A percentile compares a stretch with the other conserved stretches of the same genome.
Conservation (phyloP, 2,329 filamentous ascomycete species). For the Sporothrix inflata region DNA sequence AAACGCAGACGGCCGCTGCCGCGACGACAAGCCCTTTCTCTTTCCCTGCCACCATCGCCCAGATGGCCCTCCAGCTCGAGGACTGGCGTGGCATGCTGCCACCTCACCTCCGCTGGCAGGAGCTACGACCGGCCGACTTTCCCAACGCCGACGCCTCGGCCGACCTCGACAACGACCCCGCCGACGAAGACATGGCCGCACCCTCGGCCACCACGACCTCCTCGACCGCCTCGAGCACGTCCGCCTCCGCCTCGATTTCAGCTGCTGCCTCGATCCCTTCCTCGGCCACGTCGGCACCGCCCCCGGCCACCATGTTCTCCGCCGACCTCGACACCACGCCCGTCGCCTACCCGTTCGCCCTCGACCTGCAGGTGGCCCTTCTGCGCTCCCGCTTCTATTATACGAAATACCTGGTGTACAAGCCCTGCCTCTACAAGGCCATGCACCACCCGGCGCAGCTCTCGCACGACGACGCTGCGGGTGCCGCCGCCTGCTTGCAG, state of each 20-base stretch:
- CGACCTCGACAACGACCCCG: not conserved
- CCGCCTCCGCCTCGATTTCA: conserved; percentile 29
- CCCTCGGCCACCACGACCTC: not conserved
- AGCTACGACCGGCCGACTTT: conserved; percentile 52
- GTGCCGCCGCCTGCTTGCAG: conserved; percentile 60
- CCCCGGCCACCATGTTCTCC: conserved; percentile 47
- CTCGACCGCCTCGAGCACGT: not conserved
- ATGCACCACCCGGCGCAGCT: conserved; percentile 60
- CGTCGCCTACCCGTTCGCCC: conserved; percentile 53
- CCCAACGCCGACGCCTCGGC: conserved; percentile 36
- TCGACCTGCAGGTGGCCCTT: conserved; percentile 60
- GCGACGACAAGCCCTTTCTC: not conserved
- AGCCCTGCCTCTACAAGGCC: conserved; percentile 63
- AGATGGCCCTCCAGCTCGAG: conserved; percentile 57
- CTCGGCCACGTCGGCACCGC: not conserved
- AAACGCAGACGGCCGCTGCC: not conserved
- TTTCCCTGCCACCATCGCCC: conserved; percentile 49
- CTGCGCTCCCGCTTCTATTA: conserved; percentile 63
- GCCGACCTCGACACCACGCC: conserved; percentile 50
- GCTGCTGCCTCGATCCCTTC: not conserved
- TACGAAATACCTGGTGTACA: conserved; percentile 59
- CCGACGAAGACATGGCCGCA: conserved; percentile 2
- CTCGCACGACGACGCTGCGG: conserved; percentile 56
- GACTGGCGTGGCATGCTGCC: conserved; percentile 63
- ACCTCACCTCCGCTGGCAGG: conserved; percentile 59